Conservation (phyloP, 2,329 filamentous ascomycete species). For the Clarireedia paspali region DNA sequence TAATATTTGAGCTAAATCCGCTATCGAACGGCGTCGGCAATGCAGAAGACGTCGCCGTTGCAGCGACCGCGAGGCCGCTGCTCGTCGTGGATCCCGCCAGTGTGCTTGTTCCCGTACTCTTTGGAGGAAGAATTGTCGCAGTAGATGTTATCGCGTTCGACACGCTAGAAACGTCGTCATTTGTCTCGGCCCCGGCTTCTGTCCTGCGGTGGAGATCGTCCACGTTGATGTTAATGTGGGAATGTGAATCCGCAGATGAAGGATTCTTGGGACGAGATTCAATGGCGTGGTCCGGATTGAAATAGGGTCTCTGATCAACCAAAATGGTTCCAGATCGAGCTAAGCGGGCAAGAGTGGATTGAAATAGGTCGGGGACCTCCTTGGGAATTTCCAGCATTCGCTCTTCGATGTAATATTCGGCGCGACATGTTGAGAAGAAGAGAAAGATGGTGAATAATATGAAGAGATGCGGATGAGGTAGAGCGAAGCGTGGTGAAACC, state of each 20-base stretch:
- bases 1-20: conserved; percentile 55
- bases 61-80: conserved; percentile 14
- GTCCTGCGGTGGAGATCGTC: not conserved
- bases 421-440: conserved; percentile 19
- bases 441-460: conserved; percentile 17
- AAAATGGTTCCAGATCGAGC: conserved; percentile 25
- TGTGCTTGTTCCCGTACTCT: not conserved
- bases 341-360: conserved; percentile 22
- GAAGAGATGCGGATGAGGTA: conserved; percentile 16
- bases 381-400: conserved; percentile 21
- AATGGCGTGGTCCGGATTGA: conserved; percentile 5
- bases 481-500: conserved; percentile 8
- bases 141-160: conserved; percentile 6
- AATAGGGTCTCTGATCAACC: conserved; percentile 25
- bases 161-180: not conserved
- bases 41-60: conserved; percentile 28
- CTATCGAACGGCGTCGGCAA: conserved; percentile 63
- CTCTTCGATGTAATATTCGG: conserved; percentile 18
- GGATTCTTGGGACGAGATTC: not conserved
- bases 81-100: conserved; percentile 13
- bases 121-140: conserved; percentile 2
- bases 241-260: not conserved
- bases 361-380: conserved; percentile 12
- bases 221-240: not conserved
- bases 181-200: not conserved